These are phyloP conservation scores for Aspergillus panamensis DNA, from an alignment of 495 filamentous ascomycete genomes.

Conservation along the genomic window DNA sequence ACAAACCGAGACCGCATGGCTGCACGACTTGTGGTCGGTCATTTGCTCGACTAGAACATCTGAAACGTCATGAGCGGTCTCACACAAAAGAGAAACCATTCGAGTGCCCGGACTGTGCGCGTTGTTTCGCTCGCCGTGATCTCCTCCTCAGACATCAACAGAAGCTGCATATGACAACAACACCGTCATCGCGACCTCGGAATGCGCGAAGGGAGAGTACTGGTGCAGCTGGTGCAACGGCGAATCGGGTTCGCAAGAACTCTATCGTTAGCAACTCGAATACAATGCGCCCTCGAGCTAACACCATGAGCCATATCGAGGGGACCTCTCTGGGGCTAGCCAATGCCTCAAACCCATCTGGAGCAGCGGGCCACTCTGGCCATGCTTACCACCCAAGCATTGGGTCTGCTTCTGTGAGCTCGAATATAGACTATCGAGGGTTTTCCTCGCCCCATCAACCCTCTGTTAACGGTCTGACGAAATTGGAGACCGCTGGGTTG, in stretches of 20 bases:
- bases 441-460: slow-evolving; percentile 63
- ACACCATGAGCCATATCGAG: slow-evolving; percentile 96
- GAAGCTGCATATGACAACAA: slow-evolving; percentile 96
- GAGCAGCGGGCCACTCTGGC: slow-evolving; percentile 37
- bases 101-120: slow-evolving; percentile 90
- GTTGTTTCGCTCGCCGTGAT: slow-evolving; percentile 94
- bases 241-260: slow-evolving; percentile 84
- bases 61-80: slow-evolving; percentile 97
- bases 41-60: slow-evolving; percentile 92
- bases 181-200: slow-evolving; percentile 81
- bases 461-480: slow-evolving; percentile 61
- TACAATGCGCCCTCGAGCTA: slow-evolving; percentile 83
- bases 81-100: slow-evolving; percentile 99
- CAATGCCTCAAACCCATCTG: slow-evolving; percentile 57
- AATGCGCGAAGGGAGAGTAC: slow-evolving; percentile 80
- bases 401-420: slow-evolving; percentile 60
- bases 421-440: slow-evolving; percentile 62
- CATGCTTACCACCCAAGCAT: slow-evolving; percentile 66
- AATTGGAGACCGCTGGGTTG: slow-evolving; percentile 77
- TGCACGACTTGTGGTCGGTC: slow-evolving; percentile 90
- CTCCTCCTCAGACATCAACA: slow-evolving; percentile 94
- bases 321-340: slow-evolving; percentile 68
- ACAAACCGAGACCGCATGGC: slow-evolving; percentile 94
- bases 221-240: slow-evolving; percentile 62
- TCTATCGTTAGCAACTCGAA: slow-evolving; percentile 68